Percentiles rank a stretch among this genome's conserved stretches.
phyloP scores from a whole-genome alignment of 1,284 basidiomycete genomes.

The Cutaneotrichosporon sp. region DNA sequence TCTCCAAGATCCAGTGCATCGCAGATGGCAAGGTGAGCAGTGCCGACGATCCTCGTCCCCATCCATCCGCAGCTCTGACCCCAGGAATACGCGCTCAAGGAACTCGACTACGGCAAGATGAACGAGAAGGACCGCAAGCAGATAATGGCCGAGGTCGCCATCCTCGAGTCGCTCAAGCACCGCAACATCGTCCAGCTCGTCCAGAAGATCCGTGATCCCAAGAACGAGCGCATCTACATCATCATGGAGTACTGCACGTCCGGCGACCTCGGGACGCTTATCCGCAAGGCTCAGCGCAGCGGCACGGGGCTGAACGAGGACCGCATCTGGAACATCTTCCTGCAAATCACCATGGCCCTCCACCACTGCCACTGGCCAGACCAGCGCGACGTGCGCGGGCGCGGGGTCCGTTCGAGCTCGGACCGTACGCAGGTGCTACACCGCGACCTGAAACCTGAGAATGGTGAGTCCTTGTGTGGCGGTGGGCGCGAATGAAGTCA shows the following conservation, averaged over 20 bases:
- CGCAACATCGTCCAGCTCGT: conserved; percentile 77
- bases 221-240: conserved; percentile 88
- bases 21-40: conserved; percentile 74
- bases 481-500: not conserved
- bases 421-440: conserved; percentile 72
- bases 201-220: conserved; percentile 74
- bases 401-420: not conserved
- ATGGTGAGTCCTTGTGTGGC: conserved; percentile 62
- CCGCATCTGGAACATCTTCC: conserved; percentile 90
- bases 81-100: conserved; percentile 86
- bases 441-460: conserved; percentile 94
- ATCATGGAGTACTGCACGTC: conserved; percentile 97
- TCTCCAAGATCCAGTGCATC: conserved; percentile 85
- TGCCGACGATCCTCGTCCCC: conserved; percentile 1
- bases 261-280: conserved; percentile 84
- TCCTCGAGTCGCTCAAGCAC: conserved; percentile 90
- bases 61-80: conserved; percentile 1
- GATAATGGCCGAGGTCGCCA: conserved; percentile 97
- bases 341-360: conserved; percentile 87
- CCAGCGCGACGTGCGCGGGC: conserved; percentile 25
- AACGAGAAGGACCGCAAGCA: conserved; percentile 88
- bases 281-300: conserved; percentile 59
- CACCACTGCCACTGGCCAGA: conserved; percentile 76
- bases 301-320: conserved; percentile 80
- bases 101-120: conserved; percentile 95